Base-by-base conservation (phyloP, 805 yeast genomes). In the Kregervanrija pseudodelftensis region DNA sequence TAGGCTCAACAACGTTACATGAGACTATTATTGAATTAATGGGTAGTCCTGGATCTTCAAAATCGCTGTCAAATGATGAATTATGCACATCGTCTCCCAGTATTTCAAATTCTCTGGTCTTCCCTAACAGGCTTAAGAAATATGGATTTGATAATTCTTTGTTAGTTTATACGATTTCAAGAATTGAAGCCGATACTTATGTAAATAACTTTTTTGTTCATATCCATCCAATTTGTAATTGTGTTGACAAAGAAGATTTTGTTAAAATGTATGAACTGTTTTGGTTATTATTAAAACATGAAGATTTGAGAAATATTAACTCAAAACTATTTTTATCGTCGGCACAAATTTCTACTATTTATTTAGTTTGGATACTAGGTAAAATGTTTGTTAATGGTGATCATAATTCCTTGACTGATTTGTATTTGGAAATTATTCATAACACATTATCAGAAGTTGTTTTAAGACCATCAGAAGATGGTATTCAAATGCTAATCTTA, bases 391-490 rank as follows among this genome's bases (percentile, higher is more conserved):
- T 30, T 7, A 14, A 17, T 11, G 13, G 15, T 30, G 14, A 42
- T 30, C 33, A 35, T 31, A 12, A 11, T 12, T 11, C 39, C 2
- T 31, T 33, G 30, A 15, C n/a, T n/a, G 31, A 56, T 35, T 36
- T 53, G 8, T 50, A 44, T 39, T n/a, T 52, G 8, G 36, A 39
- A 28, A 40, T 55, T 11, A 47, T 55, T 9, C 49, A 52, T 33
- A 14, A 47, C 4, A 43, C 45, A 12, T 45, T 55, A 11, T 41
- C 56, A 4, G 50, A 50, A 10, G 45, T 50, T 35, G 22, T 51
- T 10, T 37, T 55, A 15, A 42, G 46, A 10, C 57, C 60, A 2
- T 44, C 53, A 3, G 37, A 53, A n/a, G 53, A 53, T 16, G 58
- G 59, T 11, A 45, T 56, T 10, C 48, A 52, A 22, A 48, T 53